A percentile compares a stretch with the other conserved stretches of the same genome.
These are phyloP conservation scores for Margaritispora aquatica DNA, from an alignment of 495 filamentous ascomycete genomes.

Conservation along the genomic window DNA sequence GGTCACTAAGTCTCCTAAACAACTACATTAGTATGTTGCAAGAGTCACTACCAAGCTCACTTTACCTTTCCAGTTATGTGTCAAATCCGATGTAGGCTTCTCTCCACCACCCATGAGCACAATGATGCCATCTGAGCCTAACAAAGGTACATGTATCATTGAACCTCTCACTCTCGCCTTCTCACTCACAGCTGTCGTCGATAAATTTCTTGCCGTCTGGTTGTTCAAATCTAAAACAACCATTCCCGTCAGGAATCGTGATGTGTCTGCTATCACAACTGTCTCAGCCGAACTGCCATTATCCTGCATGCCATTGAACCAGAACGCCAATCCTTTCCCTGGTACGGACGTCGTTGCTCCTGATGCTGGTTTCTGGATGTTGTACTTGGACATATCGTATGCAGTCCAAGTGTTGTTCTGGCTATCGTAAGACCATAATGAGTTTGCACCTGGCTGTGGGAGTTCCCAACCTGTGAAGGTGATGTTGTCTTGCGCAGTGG, in stretches of 20 bases:
- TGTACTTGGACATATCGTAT: slow-evolving; percentile 27
- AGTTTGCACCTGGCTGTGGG: slow-evolving; percentile 20
- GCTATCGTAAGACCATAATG: slow-evolving; percentile 26
- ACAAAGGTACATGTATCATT: slow-evolving; percentile 22
- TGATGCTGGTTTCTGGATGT: slow-evolving; percentile 28
- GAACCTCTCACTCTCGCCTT: slow-evolving; percentile 26
- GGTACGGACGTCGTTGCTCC: slow-evolving; percentile 32
- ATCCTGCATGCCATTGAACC: slow-evolving; percentile 36
- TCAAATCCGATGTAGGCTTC: background rate
- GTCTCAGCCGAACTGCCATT: slow-evolving; percentile 25
- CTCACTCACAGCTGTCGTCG: slow-evolving; percentile 25
- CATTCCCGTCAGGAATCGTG: slow-evolving; percentile 30
- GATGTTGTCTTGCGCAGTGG: slow-evolving; percentile 27
- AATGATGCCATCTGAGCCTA: slow-evolving; percentile 29
- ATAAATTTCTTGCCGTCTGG: slow-evolving; percentile 31
- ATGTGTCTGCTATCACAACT: slow-evolving; percentile 9
- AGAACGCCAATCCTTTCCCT: slow-evolving; percentile 34
- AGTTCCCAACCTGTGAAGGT: slow-evolving; percentile 28
- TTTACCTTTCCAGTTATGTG: background rate
- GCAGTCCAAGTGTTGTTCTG: slow-evolving; percentile 27
- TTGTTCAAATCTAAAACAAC: slow-evolving; percentile 30
- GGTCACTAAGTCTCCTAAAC: slow-evolving; percentile 7
- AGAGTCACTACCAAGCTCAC: background rate
- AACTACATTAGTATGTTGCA: background rate
- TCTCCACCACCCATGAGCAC: slow-evolving; percentile 30